phyloP scores from a whole-genome alignment of 2,329 filamentous ascomycete species.

The Diaporthe sp. region DNA sequence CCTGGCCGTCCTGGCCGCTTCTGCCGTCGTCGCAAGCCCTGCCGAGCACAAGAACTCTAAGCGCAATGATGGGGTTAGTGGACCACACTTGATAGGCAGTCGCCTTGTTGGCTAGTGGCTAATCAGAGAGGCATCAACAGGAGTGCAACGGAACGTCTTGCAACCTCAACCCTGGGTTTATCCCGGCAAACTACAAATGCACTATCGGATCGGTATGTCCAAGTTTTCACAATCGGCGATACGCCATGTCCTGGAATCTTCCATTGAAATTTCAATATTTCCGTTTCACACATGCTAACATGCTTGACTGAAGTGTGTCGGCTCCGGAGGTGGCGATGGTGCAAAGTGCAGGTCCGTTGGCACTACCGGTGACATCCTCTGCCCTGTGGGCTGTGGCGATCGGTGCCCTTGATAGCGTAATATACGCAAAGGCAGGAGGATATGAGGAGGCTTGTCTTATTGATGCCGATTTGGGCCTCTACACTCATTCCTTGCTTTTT shows the following conservation, averaged over 20 bases:
- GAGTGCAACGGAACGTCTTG: conserved; percentile 8
- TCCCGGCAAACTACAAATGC: background rate
- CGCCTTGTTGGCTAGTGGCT: background rate
- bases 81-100: background rate
- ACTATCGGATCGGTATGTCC: background rate
- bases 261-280: background rate
- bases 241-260: background rate
- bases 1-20: background rate
- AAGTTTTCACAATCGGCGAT: background rate
- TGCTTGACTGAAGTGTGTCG: background rate
- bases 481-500: background rate
- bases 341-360: conserved; percentile 3
- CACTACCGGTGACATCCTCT: background rate
- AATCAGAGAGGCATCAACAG: background rate
- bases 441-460: background rate
- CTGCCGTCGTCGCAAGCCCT: conserved; percentile 1
- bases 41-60: conserved; percentile 3
- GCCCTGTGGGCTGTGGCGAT: conserved; percentile 3
- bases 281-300: background rate
- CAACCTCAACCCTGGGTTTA: background rate
- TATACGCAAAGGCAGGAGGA: background rate
- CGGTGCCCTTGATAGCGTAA: background rate
- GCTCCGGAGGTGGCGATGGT: background rate
- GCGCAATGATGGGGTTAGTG: background rate
- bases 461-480: background rate